phyloP scores from a whole-genome alignment of 768 basidiomycete genomes.

The Rhodotorula paludigena region DNA sequence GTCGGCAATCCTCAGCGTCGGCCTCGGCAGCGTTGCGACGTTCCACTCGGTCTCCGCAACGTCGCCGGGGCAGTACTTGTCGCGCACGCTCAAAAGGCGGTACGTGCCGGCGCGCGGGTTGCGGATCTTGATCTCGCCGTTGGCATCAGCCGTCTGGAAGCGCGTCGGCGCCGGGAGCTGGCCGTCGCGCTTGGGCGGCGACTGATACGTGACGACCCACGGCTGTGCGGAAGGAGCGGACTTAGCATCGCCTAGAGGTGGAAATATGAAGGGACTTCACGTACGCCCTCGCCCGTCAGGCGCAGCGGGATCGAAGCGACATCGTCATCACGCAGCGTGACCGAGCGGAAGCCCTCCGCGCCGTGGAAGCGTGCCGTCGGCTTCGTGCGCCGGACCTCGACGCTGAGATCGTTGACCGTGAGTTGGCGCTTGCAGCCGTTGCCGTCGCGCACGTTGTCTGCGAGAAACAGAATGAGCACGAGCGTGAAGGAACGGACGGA shows the following conservation, averaged over 20 bases:
- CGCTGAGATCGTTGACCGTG: slow-evolving; percentile 68
- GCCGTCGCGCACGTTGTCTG: slow-evolving; percentile 74
- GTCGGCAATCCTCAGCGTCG: slow-evolving; percentile 62
- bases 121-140: slow-evolving; percentile 24
- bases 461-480: neutral
- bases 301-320: slow-evolving; percentile 69
- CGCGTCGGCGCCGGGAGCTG: neutral
- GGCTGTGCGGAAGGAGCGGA: slow-evolving; percentile 57
- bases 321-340: slow-evolving; percentile 70
- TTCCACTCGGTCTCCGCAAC: slow-evolving; percentile 60
- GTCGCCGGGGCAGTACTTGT: slow-evolving; percentile 77
- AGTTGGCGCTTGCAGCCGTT: slow-evolving; percentile 77
- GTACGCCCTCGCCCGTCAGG: slow-evolving; percentile 82
- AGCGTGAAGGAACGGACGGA: neutral
- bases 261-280: slow-evolving; percentile 43
- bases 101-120: slow-evolving; percentile 41
- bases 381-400: slow-evolving; percentile 79
- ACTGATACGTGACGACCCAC: slow-evolving; percentile 69
- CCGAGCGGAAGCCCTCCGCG: slow-evolving; percentile 52
- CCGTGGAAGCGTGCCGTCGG: slow-evolving; percentile 71
- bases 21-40: slow-evolving; percentile 75
- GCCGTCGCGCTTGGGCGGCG: slow-evolving; percentile 45
- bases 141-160: slow-evolving; percentile 15
- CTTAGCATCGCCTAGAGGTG: too few relatives aligned
- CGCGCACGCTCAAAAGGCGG: slow-evolving; percentile 58